A percentile compares a stretch with the other conserved stretches of the same genome.
These are phyloP conservation scores for Boechera retrofracta DNA, from an alignment of 345 rosid species.

Conservation along the genomic window DNA sequence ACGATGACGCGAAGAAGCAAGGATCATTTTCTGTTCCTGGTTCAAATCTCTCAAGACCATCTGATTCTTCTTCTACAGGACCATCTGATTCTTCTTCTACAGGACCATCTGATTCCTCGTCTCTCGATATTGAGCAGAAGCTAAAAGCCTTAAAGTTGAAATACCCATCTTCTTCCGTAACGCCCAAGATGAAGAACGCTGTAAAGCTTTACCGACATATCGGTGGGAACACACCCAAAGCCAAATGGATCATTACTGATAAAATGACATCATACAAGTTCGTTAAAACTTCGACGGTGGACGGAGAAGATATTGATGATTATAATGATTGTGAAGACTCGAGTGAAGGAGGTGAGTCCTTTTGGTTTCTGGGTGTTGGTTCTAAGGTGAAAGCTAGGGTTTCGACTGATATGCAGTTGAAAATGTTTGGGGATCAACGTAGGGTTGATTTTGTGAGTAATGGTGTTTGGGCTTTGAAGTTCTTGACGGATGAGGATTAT, in stretches of 20 bases:
- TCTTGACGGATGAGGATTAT: constrained; percentile 66
- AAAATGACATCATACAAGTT: constrained; percentile 64
- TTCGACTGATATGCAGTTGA: constrained; percentile 80
- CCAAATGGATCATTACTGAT: constrained; percentile 79
- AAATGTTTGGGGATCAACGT: constrained; percentile 84
- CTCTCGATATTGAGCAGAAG: constrained; percentile 62
- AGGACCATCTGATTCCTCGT: constrained; percentile 29
- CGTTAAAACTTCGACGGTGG: constrained; percentile 43
- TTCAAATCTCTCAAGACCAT: constrained; percentile 12
- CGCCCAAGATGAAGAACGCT: constrained; percentile 51
- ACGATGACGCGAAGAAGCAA: constrained; percentile 49
- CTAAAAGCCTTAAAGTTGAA: constrained; percentile 69
- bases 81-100: constrained; percentile 16
- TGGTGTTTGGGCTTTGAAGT: constrained; percentile 94
- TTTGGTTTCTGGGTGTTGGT: constrained; percentile 77
- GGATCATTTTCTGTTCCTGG: constrained; percentile 48
- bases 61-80: constrained; percentile 40
- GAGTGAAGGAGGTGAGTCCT: constrained; percentile 46
- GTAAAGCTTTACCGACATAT: constrained; percentile 86
- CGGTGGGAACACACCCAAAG: constrained; percentile 82
- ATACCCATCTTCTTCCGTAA: constrained; percentile 44
- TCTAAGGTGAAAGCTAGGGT: constrained; percentile 70
- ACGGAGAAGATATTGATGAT: constrained; percentile 47
- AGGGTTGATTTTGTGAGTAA: constrained; percentile 77
- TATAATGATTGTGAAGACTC: constrained; percentile 52